Evolutionary conservation across 106 monocot genomes (phyloP), one percentile per base, ranked within the genome.

Genomic region (Dendrobium officinale): DNA sequence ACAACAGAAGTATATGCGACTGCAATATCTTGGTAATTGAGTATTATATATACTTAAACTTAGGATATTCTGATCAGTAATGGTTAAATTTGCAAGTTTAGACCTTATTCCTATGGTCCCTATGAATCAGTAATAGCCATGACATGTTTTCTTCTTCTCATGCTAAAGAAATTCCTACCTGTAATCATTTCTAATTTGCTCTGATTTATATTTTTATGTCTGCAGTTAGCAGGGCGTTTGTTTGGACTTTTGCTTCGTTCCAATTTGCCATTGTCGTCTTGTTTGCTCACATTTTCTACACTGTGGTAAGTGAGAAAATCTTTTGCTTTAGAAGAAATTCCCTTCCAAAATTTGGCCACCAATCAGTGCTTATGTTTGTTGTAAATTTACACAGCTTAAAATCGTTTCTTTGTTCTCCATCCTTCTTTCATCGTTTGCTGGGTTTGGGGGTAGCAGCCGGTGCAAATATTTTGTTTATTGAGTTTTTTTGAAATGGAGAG

Each of bases 201-300:
- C 6, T 37, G 11, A 61, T 19, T 33, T 78, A 31, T 37, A 31
- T 31, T 31, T 37, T 51, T 33, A 20, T 33, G 27, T 78, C 84
- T 54, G 19, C 91, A 98, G 98, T 95, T 79, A 85, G 72, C 77
- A 92, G 78, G 85, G 84, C 66, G 72, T 95, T 93, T 66, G 86
- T 98, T 75, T 98, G 98, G 98, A 88, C 91, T 41, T 98, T 89
- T 85, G 98, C 98, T 79, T 87, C 95, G 58, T 92, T 98, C 82
- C 98, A 95, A 82, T 98, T 98, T 89, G 92, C 92, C 13, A 78
- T 92, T 78, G 92, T 98, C 15, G 92, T 98, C 79, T 81, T 95
- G 40, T 95, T 98, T 87, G 98, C 95, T 43, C 98, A 98, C 75
- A 88, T 98, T 77, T 98, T 98, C 83, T 98, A 91, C 81, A 84